phyloP scores from a whole-genome alignment of 208 protist species.

The Acanthamoeba comandoni region DNA sequence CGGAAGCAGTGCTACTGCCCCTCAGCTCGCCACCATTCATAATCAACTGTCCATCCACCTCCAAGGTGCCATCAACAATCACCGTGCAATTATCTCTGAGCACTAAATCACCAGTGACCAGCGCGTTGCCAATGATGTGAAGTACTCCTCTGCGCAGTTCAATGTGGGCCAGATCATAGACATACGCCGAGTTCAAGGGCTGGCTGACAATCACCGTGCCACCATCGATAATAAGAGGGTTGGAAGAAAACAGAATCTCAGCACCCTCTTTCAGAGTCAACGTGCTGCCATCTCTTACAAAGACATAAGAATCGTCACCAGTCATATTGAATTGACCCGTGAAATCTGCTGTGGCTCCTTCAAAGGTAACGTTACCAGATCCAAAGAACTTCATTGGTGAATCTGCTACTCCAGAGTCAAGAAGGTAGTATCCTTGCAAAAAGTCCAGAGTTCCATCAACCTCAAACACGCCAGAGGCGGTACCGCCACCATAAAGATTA shows the following conservation, averaged over 20 bases:
- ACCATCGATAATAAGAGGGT: conserved; percentile 44
- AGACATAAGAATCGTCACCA: conserved; percentile 53
- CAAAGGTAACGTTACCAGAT: conserved; percentile 44
- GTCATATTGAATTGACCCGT: conserved; percentile 21
- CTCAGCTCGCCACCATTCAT: conserved; percentile 31
- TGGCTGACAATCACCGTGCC: conserved; percentile 55
- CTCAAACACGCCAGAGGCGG: not conserved
- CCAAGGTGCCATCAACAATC: conserved; percentile 61
- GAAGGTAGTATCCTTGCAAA: conserved; percentile 28
- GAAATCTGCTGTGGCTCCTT: conserved; percentile 28
- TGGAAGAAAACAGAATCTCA: conserved; percentile 29
- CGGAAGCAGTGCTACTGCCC: conserved; percentile 30
- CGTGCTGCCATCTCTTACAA: not conserved
- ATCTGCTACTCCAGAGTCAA: conserved; percentile 27
- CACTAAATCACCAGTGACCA: conserved; percentile 53
- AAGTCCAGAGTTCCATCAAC: conserved; percentile 49
- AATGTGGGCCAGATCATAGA: conserved; percentile 63
- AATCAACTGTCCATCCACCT: conserved; percentile 34
- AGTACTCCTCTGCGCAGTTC: conserved; percentile 46
- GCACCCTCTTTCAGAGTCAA: conserved; percentile 22
- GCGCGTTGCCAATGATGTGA: conserved; percentile 49
- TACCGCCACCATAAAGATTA: not conserved
- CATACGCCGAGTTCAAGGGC: conserved; percentile 50
- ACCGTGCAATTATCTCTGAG: conserved; percentile 32
- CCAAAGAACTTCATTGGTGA: not conserved